Evolutionary conservation across 345 rosid species (phyloP).

Genomic region (Corchorus olitorius): DNA sequence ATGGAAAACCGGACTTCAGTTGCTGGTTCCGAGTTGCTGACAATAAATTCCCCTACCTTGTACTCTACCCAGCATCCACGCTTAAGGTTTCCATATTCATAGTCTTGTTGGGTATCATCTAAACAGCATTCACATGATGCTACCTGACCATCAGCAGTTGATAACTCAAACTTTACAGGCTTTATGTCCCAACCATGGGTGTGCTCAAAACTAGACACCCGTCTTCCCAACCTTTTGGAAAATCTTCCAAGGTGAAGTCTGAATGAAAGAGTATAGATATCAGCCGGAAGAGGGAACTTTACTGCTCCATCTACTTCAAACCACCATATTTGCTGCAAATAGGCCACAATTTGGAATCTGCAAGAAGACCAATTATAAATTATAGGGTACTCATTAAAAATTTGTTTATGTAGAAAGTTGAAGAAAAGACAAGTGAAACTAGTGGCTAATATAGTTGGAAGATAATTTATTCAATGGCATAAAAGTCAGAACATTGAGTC

Average conservation of each 20-base stretch:
- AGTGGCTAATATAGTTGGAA: background rate
- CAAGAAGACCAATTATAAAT: conserved; percentile 8
- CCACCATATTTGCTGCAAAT: conserved; percentile 96
- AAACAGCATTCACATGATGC: conserved; percentile 60
- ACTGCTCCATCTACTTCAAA: conserved; percentile 87
- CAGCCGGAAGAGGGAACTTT: conserved; percentile 84
- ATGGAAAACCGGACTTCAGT: conserved; percentile 79
- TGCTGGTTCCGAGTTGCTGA: conserved; percentile 54
- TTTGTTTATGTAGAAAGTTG: background rate
- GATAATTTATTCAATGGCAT: background rate
- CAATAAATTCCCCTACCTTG: conserved; percentile 77
- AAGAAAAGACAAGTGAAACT: background rate
- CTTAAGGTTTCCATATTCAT: conserved; percentile 58
- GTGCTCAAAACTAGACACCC: conserved; percentile 65
- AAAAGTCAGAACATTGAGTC: background rate
- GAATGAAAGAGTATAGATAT: conserved; percentile 69
- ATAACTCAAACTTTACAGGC: conserved; percentile 65
- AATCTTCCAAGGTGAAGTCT: conserved; percentile 88
- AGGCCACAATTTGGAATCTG: conserved; percentile 84
- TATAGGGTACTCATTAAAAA: background rate
- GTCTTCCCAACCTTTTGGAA: conserved; percentile 70
- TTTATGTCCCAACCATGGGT: conserved; percentile 90
- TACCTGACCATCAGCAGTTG: conserved; percentile 71
- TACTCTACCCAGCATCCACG: conserved; percentile 92
- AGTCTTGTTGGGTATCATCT: conserved; percentile 56